Base-by-base conservation (phyloP, 176 grass and related monocot genomes). In the Ensete glaucum region DNA sequence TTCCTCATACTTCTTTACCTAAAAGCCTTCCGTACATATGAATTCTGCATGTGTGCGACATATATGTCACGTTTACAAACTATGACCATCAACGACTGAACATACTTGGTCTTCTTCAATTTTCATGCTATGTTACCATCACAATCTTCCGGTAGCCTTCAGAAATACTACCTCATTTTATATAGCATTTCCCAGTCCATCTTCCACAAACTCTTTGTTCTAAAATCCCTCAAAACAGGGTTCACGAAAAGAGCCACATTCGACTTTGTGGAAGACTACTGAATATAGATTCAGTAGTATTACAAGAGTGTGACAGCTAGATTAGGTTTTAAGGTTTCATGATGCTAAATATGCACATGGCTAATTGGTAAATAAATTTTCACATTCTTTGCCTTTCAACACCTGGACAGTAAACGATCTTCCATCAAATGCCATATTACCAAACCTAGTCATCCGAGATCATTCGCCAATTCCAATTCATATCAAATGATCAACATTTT, bases 311-410 rank as follows among this genome's bases (percentile, higher is more conserved):
- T 5, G 4, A 43, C 34, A 43, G 0, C 34, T 6, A 43, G 34
- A 43, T 43, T 43, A 43, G 34, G 4, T 43, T 43, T 9, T 89
- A 89, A 89, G 92, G 89, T 60, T 1, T 16, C 57, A 60, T 8
- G 1, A 19, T 7, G 17, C 7, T 60, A 60, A n/a, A n/a, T n/a
- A 17, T 60, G 57, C 57, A 21, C n/a, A 60, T 19, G n/a, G 57
- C 3, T 8, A 60, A 20, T 17, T 20, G 14, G 16, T 19, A 43
- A 60, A 60, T 3, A 59, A 59, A 0, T 17, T 8, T 16, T 59
- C 16, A 20, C 5, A 59, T 7, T 6, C 16, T 5, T 57, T 60
- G 57, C 17, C 57, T 60, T 20, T n/a, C 57, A 21, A 60, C 19
- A 20, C 1, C 57, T 60, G 57, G 14, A 19, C 3, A n/a, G 34